These are phyloP conservation scores for Debaryomyces tyrocola DNA, from an alignment of 805 yeast species.

Conservation along the genomic window DNA sequence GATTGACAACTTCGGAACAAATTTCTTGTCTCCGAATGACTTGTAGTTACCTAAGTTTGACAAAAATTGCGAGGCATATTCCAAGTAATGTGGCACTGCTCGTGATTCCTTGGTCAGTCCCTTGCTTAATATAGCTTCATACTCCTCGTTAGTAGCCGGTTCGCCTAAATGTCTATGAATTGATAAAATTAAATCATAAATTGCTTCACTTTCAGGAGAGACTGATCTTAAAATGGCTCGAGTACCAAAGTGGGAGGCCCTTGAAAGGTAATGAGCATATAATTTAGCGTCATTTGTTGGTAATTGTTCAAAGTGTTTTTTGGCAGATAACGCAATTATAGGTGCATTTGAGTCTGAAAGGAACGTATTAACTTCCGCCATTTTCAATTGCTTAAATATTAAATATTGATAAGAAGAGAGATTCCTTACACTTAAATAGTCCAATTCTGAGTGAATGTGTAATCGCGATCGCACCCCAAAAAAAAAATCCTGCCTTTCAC, in stretches of 20 bases:
- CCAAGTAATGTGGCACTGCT: conserved; percentile 51
- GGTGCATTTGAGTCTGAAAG: conserved; percentile 46
- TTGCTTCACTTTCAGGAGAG: conserved; percentile 74
- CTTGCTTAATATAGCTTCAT: conserved; percentile 34
- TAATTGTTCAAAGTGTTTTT: conserved; percentile 65
- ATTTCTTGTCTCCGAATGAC: conserved; percentile 87
- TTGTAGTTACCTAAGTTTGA: conserved; percentile 77
- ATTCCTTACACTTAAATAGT: background rate
- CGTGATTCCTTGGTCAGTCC: conserved; percentile 29
- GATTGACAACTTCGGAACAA: conserved; percentile 61
- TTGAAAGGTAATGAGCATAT: conserved; percentile 81
- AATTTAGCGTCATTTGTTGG: conserved; percentile 53
- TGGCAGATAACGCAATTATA: conserved; percentile 54
- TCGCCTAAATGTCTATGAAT: conserved; percentile 54
- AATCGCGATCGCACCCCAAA: background rate
- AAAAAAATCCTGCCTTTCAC: background rate
- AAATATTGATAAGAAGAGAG: background rate
- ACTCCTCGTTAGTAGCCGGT: conserved; percentile 37
- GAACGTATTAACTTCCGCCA: conserved; percentile 15
- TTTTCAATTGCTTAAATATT: background rate
- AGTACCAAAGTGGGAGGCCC: conserved; percentile 83
- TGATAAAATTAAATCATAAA: conserved; percentile 65
- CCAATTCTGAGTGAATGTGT: background rate
- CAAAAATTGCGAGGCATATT: conserved; percentile 74
- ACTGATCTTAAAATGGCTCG: conserved; percentile 79